These are phyloP conservation scores for Rosa multiflora DNA, from an alignment of 306 rosid genomes.

Conservation along the genomic window DNA sequence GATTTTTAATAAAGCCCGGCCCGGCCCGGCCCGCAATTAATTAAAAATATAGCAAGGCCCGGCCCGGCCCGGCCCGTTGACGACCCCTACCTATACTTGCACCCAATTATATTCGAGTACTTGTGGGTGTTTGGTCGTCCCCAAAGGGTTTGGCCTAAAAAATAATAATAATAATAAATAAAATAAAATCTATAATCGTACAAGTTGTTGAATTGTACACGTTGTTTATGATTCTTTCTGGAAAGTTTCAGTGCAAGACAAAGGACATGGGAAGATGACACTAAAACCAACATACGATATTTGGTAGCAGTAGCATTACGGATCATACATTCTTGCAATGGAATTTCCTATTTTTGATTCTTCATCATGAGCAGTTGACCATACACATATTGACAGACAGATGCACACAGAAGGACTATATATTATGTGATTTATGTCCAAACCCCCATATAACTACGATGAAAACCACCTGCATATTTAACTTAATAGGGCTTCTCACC, in stretches of 20 bases:
- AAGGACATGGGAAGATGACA: neutral
- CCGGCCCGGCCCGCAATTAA: too few species aligned
- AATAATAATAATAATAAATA: too few species aligned
- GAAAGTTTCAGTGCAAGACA: neutral
- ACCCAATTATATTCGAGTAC: too few species aligned
- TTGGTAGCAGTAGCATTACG: neutral
- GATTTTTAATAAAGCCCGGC: too few species aligned
- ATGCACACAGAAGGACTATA: neutral
- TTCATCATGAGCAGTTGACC: neutral
- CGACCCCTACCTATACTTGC: too few species aligned
- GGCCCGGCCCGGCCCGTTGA: too few species aligned
- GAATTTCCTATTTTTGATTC: too few species aligned
- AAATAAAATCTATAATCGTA: too few species aligned
- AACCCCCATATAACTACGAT: neutral
- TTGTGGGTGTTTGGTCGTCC: too few species aligned
- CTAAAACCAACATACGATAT: neutral
- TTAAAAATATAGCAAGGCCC: too few species aligned
- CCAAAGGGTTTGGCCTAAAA: too few species aligned
- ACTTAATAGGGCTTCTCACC: slow-evolving; percentile 62
- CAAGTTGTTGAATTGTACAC: too few species aligned
- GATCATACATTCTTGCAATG: neutral
- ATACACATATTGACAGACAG: neutral
- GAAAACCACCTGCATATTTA: neutral
- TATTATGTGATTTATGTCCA: neutral
- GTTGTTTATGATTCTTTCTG: neutral